Percentiles rank a stretch among this genome's conserved stretches.
These are phyloP conservation scores for Pogostemon cablin DNA, from an alignment of 257 asterid species.

Conservation along the genomic window DNA sequence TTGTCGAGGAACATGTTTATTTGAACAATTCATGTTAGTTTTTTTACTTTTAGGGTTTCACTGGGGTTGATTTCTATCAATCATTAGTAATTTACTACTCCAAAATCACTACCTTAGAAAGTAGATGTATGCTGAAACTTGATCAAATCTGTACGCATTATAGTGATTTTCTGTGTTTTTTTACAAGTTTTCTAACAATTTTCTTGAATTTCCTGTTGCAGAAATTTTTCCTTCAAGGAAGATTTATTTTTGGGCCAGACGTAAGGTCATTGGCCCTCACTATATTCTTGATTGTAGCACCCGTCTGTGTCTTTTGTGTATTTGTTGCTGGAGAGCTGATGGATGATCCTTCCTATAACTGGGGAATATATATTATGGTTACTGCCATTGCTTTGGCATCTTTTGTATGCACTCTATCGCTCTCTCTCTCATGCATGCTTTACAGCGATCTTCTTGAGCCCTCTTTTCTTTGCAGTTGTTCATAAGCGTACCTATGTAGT, in stretches of 20 bases:
- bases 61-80: too few species aligned
- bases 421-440: not conserved
- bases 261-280: conserved; percentile 84
- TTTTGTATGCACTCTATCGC: conserved; percentile 54
- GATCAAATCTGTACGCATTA: too few species aligned
- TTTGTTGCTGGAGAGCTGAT: conserved; percentile 82
- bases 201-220: conserved; percentile 43
- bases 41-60: too few species aligned
- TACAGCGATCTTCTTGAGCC: too few species aligned
- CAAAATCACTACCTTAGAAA: too few species aligned
- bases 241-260: conserved; percentile 93
- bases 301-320: conserved; percentile 76
- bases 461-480: not conserved
- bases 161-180: too few species aligned
- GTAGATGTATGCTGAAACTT: conserved; percentile 7
- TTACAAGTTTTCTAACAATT: conserved; percentile 14
- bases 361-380: conserved; percentile 73
- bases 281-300: conserved; percentile 78
- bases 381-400: conserved; percentile 62
- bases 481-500: too few species aligned
- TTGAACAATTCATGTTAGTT: too few species aligned
- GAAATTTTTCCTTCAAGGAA: conserved; percentile 80
- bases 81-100: too few species aligned
- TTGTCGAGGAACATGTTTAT: too few species aligned
- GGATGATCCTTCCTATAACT: conserved; percentile 61